Percentiles rank a stretch among this genome's conserved stretches.
Conservation (phyloP, 2,329 filamentous ascomycete species). For the Aspergillus uvarum region DNA sequence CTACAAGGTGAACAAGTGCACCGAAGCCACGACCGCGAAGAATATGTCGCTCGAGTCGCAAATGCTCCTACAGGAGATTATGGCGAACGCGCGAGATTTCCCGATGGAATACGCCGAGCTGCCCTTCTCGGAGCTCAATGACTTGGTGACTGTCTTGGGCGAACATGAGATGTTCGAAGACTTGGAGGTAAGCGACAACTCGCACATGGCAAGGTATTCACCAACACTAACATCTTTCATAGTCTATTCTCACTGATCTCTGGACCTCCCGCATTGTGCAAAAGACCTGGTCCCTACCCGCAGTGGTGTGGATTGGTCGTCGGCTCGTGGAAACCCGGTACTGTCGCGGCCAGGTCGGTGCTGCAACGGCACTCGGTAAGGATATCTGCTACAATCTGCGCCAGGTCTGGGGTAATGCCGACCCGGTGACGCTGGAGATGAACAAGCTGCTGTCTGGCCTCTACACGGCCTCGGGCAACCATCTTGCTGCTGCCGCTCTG, state of each 20-base stretch:
- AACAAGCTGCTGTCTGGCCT: slow-evolving; percentile 52
- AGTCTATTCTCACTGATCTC: slow-evolving; percentile 44
- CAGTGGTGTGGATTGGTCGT: slow-evolving; percentile 54
- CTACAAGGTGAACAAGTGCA: slow-evolving; percentile 32
- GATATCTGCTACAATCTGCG: slow-evolving; percentile 58
- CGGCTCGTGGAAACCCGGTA: slow-evolving; percentile 55
- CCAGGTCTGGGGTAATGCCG: slow-evolving; percentile 52
- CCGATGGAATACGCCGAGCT: slow-evolving; percentile 37
- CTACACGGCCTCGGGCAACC: slow-evolving; percentile 44
- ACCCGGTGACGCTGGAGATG: slow-evolving; percentile 51
- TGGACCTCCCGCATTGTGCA: slow-evolving; percentile 51
- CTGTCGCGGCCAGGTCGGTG: slow-evolving; percentile 47
- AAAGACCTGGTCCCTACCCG: slow-evolving; percentile 45
- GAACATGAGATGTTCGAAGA: slow-evolving; percentile 41
- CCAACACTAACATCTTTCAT: not conserved
- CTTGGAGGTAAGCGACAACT: slow-evolving; percentile 28
- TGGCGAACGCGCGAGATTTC: slow-evolving; percentile 29
- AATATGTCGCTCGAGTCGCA: slow-evolving; percentile 36
- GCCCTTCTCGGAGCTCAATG: slow-evolving; percentile 37
- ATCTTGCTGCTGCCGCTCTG: slow-evolving; percentile 31
- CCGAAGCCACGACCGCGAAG: slow-evolving; percentile 26
- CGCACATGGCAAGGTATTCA: not conserved
- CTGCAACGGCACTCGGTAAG: slow-evolving; percentile 50
- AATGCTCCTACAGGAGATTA: slow-evolving; percentile 35
- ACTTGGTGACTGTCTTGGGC: slow-evolving; percentile 38